Base-by-base conservation (phyloP, 768 basidiomycete species). In the button mushroom (Agaricus bisporus) region DNA sequence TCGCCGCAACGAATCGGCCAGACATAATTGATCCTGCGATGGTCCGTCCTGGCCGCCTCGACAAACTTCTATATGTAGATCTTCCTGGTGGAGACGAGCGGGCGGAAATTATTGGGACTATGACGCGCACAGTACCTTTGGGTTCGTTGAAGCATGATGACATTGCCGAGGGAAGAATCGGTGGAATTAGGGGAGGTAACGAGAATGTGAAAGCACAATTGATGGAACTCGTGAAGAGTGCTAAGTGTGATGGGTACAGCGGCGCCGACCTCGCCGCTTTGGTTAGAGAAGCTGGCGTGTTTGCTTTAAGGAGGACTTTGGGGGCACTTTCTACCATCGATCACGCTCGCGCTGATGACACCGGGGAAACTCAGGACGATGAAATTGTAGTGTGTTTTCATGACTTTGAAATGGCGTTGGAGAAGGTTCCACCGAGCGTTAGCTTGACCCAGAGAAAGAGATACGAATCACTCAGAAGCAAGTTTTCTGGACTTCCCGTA, bases 21-120 rank as follows among this genome's bases (percentile, higher is more conserved):
- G 93, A 98, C 71, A 95, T 95, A 85, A 94, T 97, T 56, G 94
- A 98, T 64, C 95, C 94, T 0, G 94, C 95, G 6, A 95, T 95
- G 93, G 91, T 92, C 49, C 88, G 94, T n/a, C 95, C 95, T 0
- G 94, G 95, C 0, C 81, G 95, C 9, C 79, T 98, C 10, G 95
- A 97, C 72, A 97, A 97, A 66, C 78, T 95, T 5, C 77, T 97
- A 41, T 98, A 94, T 61, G 92, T 97, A 61, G 94, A 95, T 68
- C 75, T 95, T 0, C 95, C 94, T 18, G 71, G 75, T 0, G 58
- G 83, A 0, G 63, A 70, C 26, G 95, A 95, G 67, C 83, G 93
- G 18, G 80, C 77, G 5, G 94, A 97, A 66, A 95, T 98, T 56
- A 66, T 94, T 44, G 76, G 82, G 41, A 94, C 91, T 4, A 74